Evolutionary conservation across 2,329 filamentous ascomycete genomes (phyloP).

Genomic region (Pestalotiopsis fici): DNA sequence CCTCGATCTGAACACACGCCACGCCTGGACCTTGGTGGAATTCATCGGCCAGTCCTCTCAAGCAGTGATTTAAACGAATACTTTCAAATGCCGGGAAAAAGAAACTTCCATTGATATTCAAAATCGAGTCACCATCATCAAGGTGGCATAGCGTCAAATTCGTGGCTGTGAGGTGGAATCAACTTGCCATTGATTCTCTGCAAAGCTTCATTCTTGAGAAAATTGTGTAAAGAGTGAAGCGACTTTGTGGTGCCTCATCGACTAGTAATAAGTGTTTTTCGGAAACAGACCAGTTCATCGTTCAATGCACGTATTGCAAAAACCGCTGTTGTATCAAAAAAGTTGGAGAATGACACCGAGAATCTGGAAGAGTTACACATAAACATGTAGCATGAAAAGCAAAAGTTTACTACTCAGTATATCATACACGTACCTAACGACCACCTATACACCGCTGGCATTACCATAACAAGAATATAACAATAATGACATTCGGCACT

Average conservation of each 20-base stretch:
- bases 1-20: background rate
- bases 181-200: background rate
- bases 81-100: background rate
- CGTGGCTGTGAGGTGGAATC: background rate
- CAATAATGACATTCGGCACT: no score
- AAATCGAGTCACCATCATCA: background rate
- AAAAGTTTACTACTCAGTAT: no score
- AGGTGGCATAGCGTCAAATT: background rate
- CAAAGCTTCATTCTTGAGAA: background rate
- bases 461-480: no score
- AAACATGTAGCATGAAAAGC: no score
- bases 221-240: background rate
- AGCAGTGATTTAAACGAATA: background rate
- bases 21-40: background rate
- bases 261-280: background rate
- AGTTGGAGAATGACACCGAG: no score
- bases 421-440: no score
- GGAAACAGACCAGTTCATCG: background rate
- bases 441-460: no score
- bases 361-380: no score
- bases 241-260: background rate
- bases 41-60: background rate
- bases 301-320: background rate
- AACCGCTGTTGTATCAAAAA: background rate
- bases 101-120: background rate